These are phyloP conservation scores for Leccinum fallax DNA, from an alignment of 1,284 basidiomycete species.

Conservation along the genomic window DNA sequence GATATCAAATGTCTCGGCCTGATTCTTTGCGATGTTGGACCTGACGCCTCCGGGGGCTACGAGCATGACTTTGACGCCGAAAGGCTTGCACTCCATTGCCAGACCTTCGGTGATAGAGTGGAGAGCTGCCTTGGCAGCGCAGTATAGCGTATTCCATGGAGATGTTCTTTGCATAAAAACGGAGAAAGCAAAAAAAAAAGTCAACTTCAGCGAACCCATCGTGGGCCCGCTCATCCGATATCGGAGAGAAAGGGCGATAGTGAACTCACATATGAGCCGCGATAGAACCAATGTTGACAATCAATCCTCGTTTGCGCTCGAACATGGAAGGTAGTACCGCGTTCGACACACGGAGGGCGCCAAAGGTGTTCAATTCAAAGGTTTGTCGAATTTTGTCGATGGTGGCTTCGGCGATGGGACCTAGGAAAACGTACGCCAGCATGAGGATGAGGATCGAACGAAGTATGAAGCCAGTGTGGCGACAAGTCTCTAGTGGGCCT, in stretches of 20 bases:
- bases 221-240: background rate
- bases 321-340: conserved; percentile 76
- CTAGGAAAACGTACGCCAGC: conserved; percentile 33
- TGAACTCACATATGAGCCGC: conserved; percentile 57
- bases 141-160: conserved; percentile 73
- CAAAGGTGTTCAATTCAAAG: conserved; percentile 68
- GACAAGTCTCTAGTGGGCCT: background rate
- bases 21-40: conserved; percentile 61
- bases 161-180: conserved; percentile 48
- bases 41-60: conserved; percentile 58
- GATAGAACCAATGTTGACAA: conserved; percentile 76
- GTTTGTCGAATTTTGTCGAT: conserved; percentile 51
- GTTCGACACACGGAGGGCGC: conserved; percentile 60
- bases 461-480: background rate
- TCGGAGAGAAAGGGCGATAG: background rate
- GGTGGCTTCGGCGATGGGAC: conserved; percentile 62
- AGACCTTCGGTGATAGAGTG: conserved; percentile 63
- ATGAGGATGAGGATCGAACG: background rate
- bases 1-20: conserved; percentile 43
- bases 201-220: background rate
- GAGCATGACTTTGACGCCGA: conserved; percentile 64
- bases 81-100: conserved; percentile 69
- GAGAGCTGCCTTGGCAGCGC: conserved; percentile 66
- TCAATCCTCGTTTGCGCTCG: conserved; percentile 54
- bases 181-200: conserved; percentile 1